Evolutionary conservation across 768 basidiomycete genomes (phyloP), one percentile per base, ranked within the genome.

Genomic region (Leucocoprinus birnbaumii): DNA sequence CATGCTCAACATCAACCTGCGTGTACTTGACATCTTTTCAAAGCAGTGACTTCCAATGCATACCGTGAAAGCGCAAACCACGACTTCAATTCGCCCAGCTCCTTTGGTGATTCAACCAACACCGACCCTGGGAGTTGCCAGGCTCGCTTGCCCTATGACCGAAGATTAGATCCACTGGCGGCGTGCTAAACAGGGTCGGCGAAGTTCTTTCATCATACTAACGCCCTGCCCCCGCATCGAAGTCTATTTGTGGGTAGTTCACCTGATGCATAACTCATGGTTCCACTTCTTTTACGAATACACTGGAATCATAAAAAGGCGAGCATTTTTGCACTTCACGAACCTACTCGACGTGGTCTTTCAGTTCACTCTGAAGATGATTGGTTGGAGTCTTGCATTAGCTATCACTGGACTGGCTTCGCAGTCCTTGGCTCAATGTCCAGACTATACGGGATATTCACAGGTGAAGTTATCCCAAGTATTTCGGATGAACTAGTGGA

Each of bases 391-490:
- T 43, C 63, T 51, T 48, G 56, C 64, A 47, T 49, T 67, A 31
- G 61, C 63, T 42, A 59, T 69, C 43, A 59, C 60, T 49, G 48
- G 54, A 10, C 35, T 73, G 37, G 59, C 67, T 21, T 53, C 65
- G 1, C 60, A 59, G 26, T 61, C 66, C 40, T 58, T 63, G 43
- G 73, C 73, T 19, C 73, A 74, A 65, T 89, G 87, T 61, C 85
- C 83, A 22, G 83, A 85, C 63, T 89, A 78, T 63, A 81, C 83
- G 2, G 62, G 63, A 7, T 87, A 80, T 63, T 82, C 86, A 22
- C 78, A 80, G 68, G 85, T 76, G 55, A 40, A 62, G 11, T 31
- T 51, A 31, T 14, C 41, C 18, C 34, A 59, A 22, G 13, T n/a
- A 35, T 52, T 40, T 22, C 31, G 16, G 53, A 27, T 38, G 27